These are phyloP conservation scores for Lablab purpureus DNA, from an alignment of 306 rosid species.

Conservation along the genomic window DNA sequence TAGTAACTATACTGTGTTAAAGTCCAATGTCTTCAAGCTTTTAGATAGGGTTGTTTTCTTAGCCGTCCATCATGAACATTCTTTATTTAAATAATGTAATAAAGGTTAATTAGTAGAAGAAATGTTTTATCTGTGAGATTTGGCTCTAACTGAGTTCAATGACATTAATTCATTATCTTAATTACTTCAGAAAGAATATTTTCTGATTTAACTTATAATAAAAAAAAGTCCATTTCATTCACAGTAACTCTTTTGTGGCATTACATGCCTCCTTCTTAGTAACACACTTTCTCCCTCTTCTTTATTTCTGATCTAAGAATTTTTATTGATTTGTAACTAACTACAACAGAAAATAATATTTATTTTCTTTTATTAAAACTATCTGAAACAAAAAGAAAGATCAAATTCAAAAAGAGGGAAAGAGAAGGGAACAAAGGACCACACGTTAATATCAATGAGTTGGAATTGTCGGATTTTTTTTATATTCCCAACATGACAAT, in stretches of 20 bases:
- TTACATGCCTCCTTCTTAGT: conserved; percentile 16
- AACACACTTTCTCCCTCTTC: not conserved
- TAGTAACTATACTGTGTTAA: conserved; percentile 43
- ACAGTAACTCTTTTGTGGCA: conserved; percentile 7
- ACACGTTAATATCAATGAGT: conserved; percentile 2
- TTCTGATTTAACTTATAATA: not conserved
- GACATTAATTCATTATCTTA: conserved; percentile 36
- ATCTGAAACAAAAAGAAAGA: not conserved
- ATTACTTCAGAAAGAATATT: not conserved
- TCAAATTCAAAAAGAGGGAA: not conserved
- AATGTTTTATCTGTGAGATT: conserved; percentile 18
- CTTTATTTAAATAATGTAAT: conserved; percentile 32
- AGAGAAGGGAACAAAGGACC: not conserved
- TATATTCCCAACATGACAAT: not conserved
- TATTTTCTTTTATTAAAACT: not conserved
- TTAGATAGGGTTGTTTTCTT: conserved; percentile 40
- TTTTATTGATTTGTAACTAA: not conserved
- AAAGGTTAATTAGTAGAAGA: not conserved
- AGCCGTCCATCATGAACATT: conserved; percentile 33
- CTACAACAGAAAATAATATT: not conserved
- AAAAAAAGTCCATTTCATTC: conserved; percentile 16
- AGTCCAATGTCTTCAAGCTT: conserved; percentile 47
- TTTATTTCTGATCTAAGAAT: not conserved
- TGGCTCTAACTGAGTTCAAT: conserved; percentile 45
- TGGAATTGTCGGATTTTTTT: not conserved